Evolutionary conservation across 441 rosid species (phyloP), one percentile per base, ranked within the genome.

Genomic region (Populus hybrid): DNA sequence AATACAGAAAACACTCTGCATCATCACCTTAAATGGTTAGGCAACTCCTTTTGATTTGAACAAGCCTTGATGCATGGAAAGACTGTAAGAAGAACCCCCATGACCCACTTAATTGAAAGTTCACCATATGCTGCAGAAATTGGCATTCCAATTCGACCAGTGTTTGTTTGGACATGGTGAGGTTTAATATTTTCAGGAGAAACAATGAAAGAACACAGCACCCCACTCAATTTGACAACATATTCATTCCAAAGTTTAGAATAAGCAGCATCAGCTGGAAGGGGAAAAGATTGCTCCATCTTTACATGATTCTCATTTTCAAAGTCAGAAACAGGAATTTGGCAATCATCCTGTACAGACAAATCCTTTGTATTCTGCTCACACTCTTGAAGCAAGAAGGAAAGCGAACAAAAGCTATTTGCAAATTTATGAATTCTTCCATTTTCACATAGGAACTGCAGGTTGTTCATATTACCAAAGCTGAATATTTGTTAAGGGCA

Each of bases 391-490:
- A 92, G 81, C 88, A 89, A 72, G 80, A 91, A 91, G 77, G 89
- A 89, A 83, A 86, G 91, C 32, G 95, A 89, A 82, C 97, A 92
- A 79, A 88, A 92, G 89, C 97, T 89, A 81, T 92, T 92, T 50
- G 97, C 93, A 82, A 92, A 90, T 85, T 92, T 92, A 66, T 92
- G 92, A 76, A 89, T 89, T 83, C 97, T 87, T 79, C 97, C 97
- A 76, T 90, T 90, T 80, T 92, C 97, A 77, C 90, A 92, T 66
- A 92, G 89, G 82, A 90, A 92, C 82, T 89, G 97, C 89, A 92
- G 80, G 84, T 88, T 92, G 88, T 85, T 90, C 87, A 91, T 77
- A 81, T 91, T 92, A 78, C 91, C 91, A 83, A 87, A 89, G 80
- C 97, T 92, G 85, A 75, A 83, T 38, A 73, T 53, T 83, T 34